These are phyloP conservation scores for Solanum rostratum DNA, from an alignment of 257 asterid species.

Conservation along the genomic window DNA sequence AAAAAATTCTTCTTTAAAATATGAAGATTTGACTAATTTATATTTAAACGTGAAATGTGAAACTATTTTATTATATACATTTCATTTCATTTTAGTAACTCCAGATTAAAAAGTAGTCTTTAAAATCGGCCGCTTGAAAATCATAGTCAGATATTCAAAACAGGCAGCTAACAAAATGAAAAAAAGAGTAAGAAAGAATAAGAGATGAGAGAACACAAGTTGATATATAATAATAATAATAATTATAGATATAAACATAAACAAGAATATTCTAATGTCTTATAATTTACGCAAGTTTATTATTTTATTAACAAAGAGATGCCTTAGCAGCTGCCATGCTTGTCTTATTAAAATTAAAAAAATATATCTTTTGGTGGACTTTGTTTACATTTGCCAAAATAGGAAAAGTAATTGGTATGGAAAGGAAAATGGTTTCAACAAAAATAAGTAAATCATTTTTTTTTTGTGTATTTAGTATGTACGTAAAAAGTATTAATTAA, in stretches of 20 bases:
- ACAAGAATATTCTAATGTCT: too few relatives aligned
- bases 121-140: background rate
- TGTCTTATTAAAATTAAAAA: background rate
- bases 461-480: too few relatives aligned
- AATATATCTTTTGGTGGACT: too few relatives aligned
- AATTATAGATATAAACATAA: background rate
- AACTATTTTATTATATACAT: background rate
- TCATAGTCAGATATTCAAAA: background rate
- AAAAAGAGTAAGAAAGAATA: accelerated
- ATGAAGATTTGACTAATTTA: background rate
- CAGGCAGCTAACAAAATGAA: background rate
- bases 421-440: too few relatives aligned
- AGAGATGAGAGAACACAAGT: background rate
- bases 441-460: too few relatives aligned
- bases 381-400: too few relatives aligned
- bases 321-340: background rate
- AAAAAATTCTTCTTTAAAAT: background rate
- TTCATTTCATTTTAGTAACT: background rate
- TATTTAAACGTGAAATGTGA: background rate
- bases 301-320: background rate
- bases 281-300: too few relatives aligned
- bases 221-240: background rate
- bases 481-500: too few relatives aligned
- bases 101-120: background rate
- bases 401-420: too few relatives aligned